Percentiles rank a stretch among this genome's conserved stretches.
These are phyloP conservation scores for Barnettozyma wickerhamii DNA, from an alignment of 805 yeast genomes.

Conservation along the genomic window DNA sequence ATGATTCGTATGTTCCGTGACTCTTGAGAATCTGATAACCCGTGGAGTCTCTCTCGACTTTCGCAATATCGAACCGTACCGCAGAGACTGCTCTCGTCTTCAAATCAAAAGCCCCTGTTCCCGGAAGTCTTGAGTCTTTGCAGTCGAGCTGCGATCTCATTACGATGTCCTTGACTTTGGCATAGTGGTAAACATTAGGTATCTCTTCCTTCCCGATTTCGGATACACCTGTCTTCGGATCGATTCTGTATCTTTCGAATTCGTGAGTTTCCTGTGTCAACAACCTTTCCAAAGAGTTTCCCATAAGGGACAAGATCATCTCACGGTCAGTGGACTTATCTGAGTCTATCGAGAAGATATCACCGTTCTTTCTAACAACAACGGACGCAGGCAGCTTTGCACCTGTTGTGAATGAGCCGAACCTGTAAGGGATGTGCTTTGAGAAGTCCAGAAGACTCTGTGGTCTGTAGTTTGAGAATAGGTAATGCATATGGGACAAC, in stretches of 20 bases:
- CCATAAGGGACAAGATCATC: constrained; percentile 65
- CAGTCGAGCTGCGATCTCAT: constrained; percentile 93
- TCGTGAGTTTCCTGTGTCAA: constrained; percentile 56
- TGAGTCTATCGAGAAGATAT: constrained; percentile 59
- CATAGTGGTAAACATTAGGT: constrained; percentile 71
- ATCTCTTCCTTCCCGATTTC: constrained; percentile 17
- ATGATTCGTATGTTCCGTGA: constrained; percentile 71
- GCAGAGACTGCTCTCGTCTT: constrained; percentile 91
- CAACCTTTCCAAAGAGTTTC: constrained; percentile 74
- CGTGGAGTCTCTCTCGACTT: constrained; percentile 40
- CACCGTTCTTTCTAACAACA: constrained; percentile 45
- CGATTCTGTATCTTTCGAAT: constrained; percentile 35
- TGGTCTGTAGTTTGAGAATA: constrained; percentile 58
- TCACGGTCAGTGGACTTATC: constrained; percentile 68
- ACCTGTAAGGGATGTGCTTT: constrained; percentile 35
- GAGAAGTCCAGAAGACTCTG: constrained; percentile 44
- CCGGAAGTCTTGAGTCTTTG: constrained; percentile 69
- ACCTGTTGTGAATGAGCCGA: constrained; percentile 37
- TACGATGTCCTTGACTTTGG: constrained; percentile 60
- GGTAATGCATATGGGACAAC: constrained; percentile 67
- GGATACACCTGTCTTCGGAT: constrained; percentile 8
- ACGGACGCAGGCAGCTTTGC: constrained; percentile 51
- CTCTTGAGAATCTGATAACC: constrained; percentile 62
- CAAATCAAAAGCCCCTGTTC: constrained; percentile 87
- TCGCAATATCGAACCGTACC: constrained; percentile 67